A percentile compares a stretch with the other conserved stretches of the same genome.
These are phyloP conservation scores for Aspergillus ibericus DNA, from an alignment of 2,329 filamentous ascomycete genomes.

Conservation along the genomic window DNA sequence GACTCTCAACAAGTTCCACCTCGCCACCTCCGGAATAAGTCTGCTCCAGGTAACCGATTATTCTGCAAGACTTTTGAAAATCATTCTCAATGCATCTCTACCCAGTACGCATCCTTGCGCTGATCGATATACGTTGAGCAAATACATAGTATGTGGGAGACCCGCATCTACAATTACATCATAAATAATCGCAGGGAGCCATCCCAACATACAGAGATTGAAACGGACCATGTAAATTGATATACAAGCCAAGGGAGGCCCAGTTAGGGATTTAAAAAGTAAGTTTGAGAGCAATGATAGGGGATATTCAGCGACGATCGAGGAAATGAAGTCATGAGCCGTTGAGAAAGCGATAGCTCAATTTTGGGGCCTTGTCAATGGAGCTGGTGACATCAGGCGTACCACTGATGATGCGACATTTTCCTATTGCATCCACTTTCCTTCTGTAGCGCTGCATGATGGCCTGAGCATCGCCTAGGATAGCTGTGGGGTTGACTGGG, in stretches of 20 bases:
- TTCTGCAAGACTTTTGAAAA: neutral
- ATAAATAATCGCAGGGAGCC: neutral
- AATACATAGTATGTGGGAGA: too few species aligned
- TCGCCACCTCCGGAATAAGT: neutral
- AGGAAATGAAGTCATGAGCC: slow-evolving; percentile 5
- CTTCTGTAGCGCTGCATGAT: neutral
- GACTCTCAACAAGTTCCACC: neutral
- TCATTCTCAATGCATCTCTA: neutral
- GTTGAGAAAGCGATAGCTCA: neutral
- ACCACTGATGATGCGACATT: neutral
- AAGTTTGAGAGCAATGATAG: neutral
- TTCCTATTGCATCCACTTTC: neutral
- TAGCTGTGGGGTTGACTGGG: neutral
- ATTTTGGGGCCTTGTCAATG: neutral
- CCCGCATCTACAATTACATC: neutral
- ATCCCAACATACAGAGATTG: neutral
- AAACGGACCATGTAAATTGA: neutral
- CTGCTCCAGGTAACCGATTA: neutral
- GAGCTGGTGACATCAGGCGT: slow-evolving; percentile 4
- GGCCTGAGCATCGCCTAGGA: neutral
- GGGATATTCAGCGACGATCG: neutral
- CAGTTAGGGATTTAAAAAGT: too few species aligned
- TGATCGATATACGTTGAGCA: neutral
- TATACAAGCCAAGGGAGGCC: neutral
- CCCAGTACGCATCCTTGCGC: neutral